A percentile compares a stretch with the other conserved stretches of the same genome.
Conservation (phyloP, 768 basidiomycete species). For the Pleurotus tuoliensis region DNA sequence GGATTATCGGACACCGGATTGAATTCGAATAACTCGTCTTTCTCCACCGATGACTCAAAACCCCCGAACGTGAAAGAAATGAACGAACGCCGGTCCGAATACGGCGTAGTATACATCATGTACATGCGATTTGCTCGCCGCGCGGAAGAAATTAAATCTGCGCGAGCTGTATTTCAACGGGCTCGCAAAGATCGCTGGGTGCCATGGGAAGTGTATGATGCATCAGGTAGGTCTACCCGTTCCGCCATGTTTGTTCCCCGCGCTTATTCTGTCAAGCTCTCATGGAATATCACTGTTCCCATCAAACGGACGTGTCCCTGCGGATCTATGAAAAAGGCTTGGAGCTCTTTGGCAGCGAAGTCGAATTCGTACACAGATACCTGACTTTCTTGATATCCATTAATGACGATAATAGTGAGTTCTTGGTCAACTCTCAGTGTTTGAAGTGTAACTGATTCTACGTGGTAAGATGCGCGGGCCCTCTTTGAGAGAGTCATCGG, state of each 20-base stretch:
- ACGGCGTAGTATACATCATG: slow-evolving; percentile 78
- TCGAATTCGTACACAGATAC: slow-evolving; percentile 84
- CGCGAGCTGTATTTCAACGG: slow-evolving; percentile 73
- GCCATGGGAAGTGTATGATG: slow-evolving; percentile 93
- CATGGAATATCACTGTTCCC: slow-evolving; percentile 93
- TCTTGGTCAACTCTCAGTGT: slow-evolving; percentile 2
- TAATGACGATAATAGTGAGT: slow-evolving; percentile 93
- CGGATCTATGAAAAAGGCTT: slow-evolving; percentile 94
- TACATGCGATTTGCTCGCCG: slow-evolving; percentile 92
- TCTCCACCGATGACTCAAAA: slow-evolving; percentile 49
- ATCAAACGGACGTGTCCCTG: slow-evolving; percentile 70
- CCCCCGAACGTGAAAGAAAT: slow-evolving; percentile 51
- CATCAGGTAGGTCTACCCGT: slow-evolving; percentile 58
- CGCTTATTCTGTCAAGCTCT: slow-evolving; percentile 50
- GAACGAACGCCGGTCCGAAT: slow-evolving; percentile 60
- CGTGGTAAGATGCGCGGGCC: slow-evolving; percentile 79
- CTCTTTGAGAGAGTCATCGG: slow-evolving; percentile 87
- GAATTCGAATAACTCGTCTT: slow-evolving; percentile 40
- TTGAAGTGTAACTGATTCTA: not conserved
- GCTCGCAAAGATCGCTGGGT: slow-evolving; percentile 74
- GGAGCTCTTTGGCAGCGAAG: slow-evolving; percentile 76
- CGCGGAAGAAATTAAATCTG: slow-evolving; percentile 81
- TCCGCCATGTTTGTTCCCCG: not conserved
- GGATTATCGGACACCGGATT: slow-evolving; percentile 25
- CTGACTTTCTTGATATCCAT: slow-evolving; percentile 90